These are phyloP conservation scores for Backusella tarrabulga DNA, from an alignment of 192 early-diverging fungal species.

Conservation along the genomic window DNA sequence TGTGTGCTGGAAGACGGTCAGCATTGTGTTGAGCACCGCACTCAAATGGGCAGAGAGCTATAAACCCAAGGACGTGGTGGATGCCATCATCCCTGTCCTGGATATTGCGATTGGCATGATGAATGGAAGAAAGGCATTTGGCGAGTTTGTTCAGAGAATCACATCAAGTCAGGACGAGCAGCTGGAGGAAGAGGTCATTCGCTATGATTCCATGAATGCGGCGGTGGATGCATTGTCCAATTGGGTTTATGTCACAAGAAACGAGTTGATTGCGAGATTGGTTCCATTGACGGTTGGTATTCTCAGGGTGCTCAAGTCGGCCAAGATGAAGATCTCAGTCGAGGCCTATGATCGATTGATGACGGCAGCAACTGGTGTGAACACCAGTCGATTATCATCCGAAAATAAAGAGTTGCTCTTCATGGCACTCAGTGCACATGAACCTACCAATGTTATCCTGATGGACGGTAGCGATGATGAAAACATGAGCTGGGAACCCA, in stretches of 20 bases:
- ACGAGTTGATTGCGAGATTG: constrained; percentile 16
- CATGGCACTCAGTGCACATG: constrained; percentile 28
- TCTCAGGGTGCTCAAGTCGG: constrained; percentile 15
- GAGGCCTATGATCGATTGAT: constrained; percentile 31
- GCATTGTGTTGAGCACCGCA: constrained; percentile 5
- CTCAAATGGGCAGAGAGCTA: constrained; percentile 25
- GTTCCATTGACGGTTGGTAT: constrained; percentile 20
- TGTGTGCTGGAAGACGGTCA: constrained; percentile 15
- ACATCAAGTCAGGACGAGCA: background rate
- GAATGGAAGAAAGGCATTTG: background rate
- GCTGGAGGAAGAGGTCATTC: background rate
- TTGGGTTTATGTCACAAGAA: constrained; percentile 34
- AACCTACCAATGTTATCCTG: constrained; percentile 26
- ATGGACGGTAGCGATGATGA: constrained; percentile 34
- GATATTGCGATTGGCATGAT: constrained; percentile 22
- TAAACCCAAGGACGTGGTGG: constrained; percentile 18
- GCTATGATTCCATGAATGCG: constrained; percentile 5
- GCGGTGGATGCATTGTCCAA: constrained; percentile 24
- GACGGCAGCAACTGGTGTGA: constrained; percentile 29
- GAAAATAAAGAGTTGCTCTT: constrained; percentile 29
- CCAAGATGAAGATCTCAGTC: constrained; percentile 17
- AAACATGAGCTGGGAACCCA: constrained; percentile 10
- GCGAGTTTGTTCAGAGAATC: background rate
- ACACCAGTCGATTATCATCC: constrained; percentile 10
- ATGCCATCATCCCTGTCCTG: constrained; percentile 18